A percentile compares a stretch with the other conserved stretches of the same genome.
Evolutionary conservation across 768 basidiomycete species (phyloP).

Genomic region (Mycena haematopus): DNA sequence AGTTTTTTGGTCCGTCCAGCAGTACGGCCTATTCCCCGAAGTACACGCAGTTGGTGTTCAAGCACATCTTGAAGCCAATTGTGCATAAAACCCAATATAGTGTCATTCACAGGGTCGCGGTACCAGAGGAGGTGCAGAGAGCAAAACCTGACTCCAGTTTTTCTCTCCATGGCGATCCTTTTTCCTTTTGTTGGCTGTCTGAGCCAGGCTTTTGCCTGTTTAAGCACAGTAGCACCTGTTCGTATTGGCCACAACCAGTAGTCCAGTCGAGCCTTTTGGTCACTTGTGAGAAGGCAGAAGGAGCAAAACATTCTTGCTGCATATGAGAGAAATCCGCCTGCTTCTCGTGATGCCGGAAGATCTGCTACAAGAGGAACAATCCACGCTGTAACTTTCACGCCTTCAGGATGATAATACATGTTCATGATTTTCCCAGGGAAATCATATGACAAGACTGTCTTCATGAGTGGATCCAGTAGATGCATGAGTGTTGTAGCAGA

Average conservation of each 20-base stretch:
- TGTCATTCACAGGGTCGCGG: too few relatives aligned
- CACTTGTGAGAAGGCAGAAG: conserved; percentile 22
- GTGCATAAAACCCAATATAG: too few relatives aligned
- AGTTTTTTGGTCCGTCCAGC: conserved; percentile 1
- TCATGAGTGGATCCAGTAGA: conserved; percentile 23
- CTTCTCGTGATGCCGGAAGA: conserved; percentile 25
- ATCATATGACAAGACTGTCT: conserved; percentile 16
- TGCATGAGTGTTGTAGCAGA: conserved; percentile 15
- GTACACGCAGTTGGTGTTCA: too few relatives aligned
- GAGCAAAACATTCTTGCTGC: conserved; percentile 31
- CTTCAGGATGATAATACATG: conserved; percentile 27
- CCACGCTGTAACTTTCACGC: conserved; percentile 22
- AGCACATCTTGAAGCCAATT: too few relatives aligned
- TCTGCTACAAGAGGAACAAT: conserved; percentile 31
- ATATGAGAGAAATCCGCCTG: conserved; percentile 29
- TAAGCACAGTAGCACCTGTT: conserved; percentile 21
- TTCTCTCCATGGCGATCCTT: too few relatives aligned
- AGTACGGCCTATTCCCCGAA: too few relatives aligned
- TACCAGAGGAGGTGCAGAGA: too few relatives aligned
- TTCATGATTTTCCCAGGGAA: conserved; percentile 17
- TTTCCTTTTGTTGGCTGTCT: too few relatives aligned
- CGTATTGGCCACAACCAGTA: conserved; percentile 21
- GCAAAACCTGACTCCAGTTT: too few relatives aligned
- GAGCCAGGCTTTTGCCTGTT: conserved; percentile 12
- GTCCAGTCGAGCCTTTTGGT: conserved; percentile 27